These are phyloP conservation scores for Dacryopinax spathularia DNA, from an alignment of 768 basidiomycete genomes.

Conservation along the genomic window DNA sequence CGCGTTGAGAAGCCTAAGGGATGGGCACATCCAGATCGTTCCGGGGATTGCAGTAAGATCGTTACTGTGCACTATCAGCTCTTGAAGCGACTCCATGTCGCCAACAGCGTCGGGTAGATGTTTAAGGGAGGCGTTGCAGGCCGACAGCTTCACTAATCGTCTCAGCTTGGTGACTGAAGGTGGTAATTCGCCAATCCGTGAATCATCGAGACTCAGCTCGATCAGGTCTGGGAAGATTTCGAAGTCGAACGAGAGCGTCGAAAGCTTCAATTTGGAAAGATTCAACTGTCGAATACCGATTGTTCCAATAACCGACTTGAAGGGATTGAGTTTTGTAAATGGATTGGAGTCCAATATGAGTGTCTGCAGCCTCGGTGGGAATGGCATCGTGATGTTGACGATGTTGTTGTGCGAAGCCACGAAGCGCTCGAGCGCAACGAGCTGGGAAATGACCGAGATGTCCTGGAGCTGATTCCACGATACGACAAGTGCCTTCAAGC, in stretches of 20 bases:
- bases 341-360: background rate
- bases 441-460: slow-evolving; percentile 47
- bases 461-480: slow-evolving; percentile 72
- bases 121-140: slow-evolving; percentile 81
- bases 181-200: slow-evolving; percentile 70
- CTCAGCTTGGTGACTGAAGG: slow-evolving; percentile 64
- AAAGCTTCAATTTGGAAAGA: slow-evolving; percentile 76
- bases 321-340: slow-evolving; percentile 55
- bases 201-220: slow-evolving; percentile 65
- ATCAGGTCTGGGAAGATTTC: slow-evolving; percentile 53
- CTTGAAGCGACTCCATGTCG: slow-evolving; percentile 53
- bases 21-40: slow-evolving; percentile 71
- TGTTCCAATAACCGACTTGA: slow-evolving; percentile 29
- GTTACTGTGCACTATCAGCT: slow-evolving; percentile 84
- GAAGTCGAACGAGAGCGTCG: slow-evolving; percentile 55
- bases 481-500: slow-evolving; percentile 63
- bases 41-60: slow-evolving; percentile 61
- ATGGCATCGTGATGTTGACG: slow-evolving; percentile 20
- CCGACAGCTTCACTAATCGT: slow-evolving; percentile 58
- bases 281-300: slow-evolving; percentile 62
- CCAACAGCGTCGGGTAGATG: slow-evolving; percentile 65
- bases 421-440: slow-evolving; percentile 56
- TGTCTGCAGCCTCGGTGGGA: background rate
- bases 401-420: slow-evolving; percentile 78
- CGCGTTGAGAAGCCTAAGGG: slow-evolving; percentile 58